These are phyloP conservation scores for Penicillium crystallinum DNA, from an alignment of 495 filamentous ascomycete genomes.

Conservation along the genomic window DNA sequence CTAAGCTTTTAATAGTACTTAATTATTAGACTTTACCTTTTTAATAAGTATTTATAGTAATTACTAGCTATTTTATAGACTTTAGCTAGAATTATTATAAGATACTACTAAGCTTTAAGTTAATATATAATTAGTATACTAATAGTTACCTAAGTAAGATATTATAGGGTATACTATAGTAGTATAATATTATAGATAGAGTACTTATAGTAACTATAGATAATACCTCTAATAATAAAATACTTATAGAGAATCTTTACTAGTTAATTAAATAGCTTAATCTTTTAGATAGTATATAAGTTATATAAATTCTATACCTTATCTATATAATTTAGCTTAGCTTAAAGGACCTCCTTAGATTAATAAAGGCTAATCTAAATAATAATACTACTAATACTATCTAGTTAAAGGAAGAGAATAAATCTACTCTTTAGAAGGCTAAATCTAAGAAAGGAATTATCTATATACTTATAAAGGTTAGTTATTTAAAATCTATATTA, in stretches of 20 bases:
- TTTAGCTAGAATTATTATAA: not conserved
- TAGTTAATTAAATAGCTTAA: too few species aligned
- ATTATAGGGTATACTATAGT: not conserved
- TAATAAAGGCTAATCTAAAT: not conserved
- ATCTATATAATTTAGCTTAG: not conserved
- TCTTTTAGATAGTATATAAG: too few species aligned
- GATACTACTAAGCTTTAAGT: not conserved
- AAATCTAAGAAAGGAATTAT: too few species aligned
- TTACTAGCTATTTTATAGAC: not conserved
- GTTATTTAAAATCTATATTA: too few species aligned
- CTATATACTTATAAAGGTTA: too few species aligned
- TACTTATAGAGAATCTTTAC: not conserved
- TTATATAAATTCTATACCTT: not conserved
- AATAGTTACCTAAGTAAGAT: not conserved
- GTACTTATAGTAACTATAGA: not conserved
- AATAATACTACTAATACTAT: not conserved
- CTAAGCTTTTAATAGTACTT: not conserved
- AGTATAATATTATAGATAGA: not conserved
- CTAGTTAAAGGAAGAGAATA: too few species aligned
- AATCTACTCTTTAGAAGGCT: too few species aligned
- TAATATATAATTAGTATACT: not conserved
- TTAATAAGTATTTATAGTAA: not conserved
- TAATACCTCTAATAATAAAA: not conserved
- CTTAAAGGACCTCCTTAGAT: not conserved
- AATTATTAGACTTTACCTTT: not conserved